Conservation (phyloP, 1,139 yeast species). For the Spathaspora jeffriesii region DNA sequence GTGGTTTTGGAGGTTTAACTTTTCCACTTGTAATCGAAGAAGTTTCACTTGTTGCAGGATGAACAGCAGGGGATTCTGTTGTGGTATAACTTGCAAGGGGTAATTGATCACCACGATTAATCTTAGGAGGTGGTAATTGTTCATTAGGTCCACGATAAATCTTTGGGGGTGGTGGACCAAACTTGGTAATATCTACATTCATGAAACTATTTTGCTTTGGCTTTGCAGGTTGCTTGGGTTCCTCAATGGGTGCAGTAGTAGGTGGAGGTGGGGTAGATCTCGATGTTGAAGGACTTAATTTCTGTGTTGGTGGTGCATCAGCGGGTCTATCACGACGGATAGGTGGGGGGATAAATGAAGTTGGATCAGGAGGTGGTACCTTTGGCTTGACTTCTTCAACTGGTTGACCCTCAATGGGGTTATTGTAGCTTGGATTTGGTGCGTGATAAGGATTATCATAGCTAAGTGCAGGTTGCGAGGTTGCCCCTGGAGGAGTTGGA, state of each 20-base stretch:
- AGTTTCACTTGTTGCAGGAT: conserved; percentile 5
- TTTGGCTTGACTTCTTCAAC: conserved; percentile 12
- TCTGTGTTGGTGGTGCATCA: conserved; percentile 3
- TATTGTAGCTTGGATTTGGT: conserved; percentile 4
- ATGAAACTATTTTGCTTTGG: conserved; percentile 1
- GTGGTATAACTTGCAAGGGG: neutral
- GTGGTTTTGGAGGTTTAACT: conserved; percentile 13
- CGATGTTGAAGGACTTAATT: conserved; percentile 3
- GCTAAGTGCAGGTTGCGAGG: conserved; percentile 7
- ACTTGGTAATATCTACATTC: conserved; percentile 5
- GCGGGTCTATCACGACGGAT: conserved; percentile 23
- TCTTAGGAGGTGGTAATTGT: conserved; percentile 6
- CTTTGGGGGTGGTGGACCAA: conserved; percentile 13
- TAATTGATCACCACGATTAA: conserved; percentile 7
- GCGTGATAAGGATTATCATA: conserved; percentile 6
- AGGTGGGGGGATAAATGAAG: conserved; percentile 46
- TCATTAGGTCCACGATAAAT: conserved; percentile 7
- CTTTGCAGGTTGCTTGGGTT: conserved; percentile 6
- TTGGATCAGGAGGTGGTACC: conserved; percentile 33
- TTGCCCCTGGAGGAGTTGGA: neutral
- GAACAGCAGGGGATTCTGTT: conserved; percentile 1
- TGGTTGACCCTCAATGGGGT: conserved; percentile 5
- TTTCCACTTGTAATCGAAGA: conserved; percentile 4
- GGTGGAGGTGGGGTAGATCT: conserved; percentile 6
- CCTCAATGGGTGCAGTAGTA: conserved; percentile 4